phyloP scores from a whole-genome alignment of 352 stramenopile genomes.

The Globisporangium lucens region DNA sequence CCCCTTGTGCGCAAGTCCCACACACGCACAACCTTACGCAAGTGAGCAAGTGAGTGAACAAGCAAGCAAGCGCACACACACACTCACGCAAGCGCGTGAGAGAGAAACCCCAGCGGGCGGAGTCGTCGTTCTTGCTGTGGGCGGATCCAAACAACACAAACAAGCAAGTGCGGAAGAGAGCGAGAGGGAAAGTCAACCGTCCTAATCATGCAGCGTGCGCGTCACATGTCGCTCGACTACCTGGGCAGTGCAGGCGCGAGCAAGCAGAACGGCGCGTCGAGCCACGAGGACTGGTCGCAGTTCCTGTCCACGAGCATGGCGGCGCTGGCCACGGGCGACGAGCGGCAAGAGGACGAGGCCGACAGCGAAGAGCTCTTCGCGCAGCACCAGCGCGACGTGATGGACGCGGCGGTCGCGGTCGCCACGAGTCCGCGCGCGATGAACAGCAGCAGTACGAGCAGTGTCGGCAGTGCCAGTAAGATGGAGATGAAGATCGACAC shows the following conservation, averaged over 20 bases:
- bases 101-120: slow-evolving; percentile 22
- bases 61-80: not conserved
- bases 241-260: slow-evolving; percentile 21
- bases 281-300: slow-evolving; percentile 54
- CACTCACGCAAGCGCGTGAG: slow-evolving; percentile 1
- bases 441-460: not conserved
- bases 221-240: slow-evolving; percentile 63
- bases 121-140: slow-evolving; percentile 22
- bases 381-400: slow-evolving; percentile 20
- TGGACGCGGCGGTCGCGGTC: slow-evolving; percentile 19
- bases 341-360: slow-evolving; percentile 14
- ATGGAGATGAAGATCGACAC: slow-evolving; percentile 15
- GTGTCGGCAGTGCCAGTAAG: not conserved
- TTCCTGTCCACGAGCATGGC: slow-evolving; percentile 67
- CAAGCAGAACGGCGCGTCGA: slow-evolving; percentile 22
- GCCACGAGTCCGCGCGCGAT: slow-evolving; percentile 14
- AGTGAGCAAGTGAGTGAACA: not conserved
- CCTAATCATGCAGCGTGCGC: slow-evolving; percentile 43
- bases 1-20: not conserved
- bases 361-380: slow-evolving; percentile 19
- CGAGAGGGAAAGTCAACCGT: not conserved
- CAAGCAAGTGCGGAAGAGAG: not conserved
- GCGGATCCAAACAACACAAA: slow-evolving; percentile 12
- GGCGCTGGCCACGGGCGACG: slow-evolving; percentile 41
- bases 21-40: not conserved